Evolutionary conservation across 1,284 basidiomycete species (phyloP).

Genomic region (Tranzscheliella williamsii): DNA sequence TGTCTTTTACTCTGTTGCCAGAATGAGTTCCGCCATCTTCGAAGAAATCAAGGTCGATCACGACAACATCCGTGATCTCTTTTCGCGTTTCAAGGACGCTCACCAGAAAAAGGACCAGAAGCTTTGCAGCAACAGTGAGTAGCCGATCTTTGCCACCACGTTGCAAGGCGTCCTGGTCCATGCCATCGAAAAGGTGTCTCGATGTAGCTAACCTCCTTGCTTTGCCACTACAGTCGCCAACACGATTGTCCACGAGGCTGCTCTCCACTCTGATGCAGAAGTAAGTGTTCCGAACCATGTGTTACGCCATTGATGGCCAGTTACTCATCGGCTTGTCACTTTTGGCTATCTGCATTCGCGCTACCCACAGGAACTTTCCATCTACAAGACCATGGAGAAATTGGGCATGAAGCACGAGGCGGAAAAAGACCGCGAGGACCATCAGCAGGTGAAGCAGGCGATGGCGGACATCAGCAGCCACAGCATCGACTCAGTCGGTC

Average conservation of each 20-base stretch:
- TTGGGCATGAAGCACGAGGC: slow-evolving; percentile 11
- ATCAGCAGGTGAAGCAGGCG: slow-evolving; percentile 43
- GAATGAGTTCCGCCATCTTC: too few species aligned
- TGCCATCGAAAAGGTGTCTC: too few species aligned
- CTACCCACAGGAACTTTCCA: slow-evolving; percentile 18
- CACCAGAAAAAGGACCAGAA: slow-evolving; percentile 12
- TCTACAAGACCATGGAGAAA: slow-evolving; percentile 43
- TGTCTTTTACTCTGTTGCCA: too few species aligned
- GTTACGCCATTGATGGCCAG: not conserved
- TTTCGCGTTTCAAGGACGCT: slow-evolving; percentile 16
- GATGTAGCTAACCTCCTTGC: too few species aligned
- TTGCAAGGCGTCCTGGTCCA: slow-evolving; percentile 3
- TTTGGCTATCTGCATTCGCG: too few species aligned
- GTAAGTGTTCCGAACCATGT: not conserved
- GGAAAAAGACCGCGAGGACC: slow-evolving; percentile 36
- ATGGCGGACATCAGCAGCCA: slow-evolving; percentile 33
- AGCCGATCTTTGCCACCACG: not conserved
- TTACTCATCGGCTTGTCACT: too few species aligned
- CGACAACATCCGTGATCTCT: slow-evolving; percentile 44
- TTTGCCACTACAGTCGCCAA: too few species aligned
- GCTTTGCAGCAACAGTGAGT: slow-evolving; percentile 16
- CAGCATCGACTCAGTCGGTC: slow-evolving; percentile 7
- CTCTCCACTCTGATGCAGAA: slow-evolving; percentile 28
- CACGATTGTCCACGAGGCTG: slow-evolving; percentile 26
- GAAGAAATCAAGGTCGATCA: slow-evolving; percentile 44